Conservation (phyloP, 139 green algal genomes). For the Chlamydomonas schloesseri region DNA sequence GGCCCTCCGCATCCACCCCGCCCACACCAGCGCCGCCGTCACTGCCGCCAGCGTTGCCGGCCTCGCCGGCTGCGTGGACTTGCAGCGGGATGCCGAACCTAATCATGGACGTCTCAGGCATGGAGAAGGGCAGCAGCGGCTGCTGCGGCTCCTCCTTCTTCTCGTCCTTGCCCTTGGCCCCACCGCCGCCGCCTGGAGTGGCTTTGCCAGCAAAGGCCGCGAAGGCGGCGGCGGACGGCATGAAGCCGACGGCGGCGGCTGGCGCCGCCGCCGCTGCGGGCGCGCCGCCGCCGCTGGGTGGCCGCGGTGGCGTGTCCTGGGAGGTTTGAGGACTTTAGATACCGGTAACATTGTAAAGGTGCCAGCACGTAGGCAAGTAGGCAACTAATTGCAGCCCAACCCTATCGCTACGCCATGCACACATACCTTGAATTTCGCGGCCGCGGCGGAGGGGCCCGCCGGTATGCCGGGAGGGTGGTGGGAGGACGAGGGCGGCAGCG, state of each 20-base stretch:
- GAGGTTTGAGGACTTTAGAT: no score
- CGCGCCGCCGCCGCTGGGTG: no score
- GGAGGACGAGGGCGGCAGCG: no score
- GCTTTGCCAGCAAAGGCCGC: neutral
- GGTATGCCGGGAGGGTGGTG: neutral
- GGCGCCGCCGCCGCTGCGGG: no score
- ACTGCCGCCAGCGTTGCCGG: neutral
- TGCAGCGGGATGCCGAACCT: constrained; percentile 21
- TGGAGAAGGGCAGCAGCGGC: neutral
- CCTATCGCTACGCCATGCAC: no score
- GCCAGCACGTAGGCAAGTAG: no score
- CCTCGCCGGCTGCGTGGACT: neutral
- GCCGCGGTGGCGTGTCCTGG: neutral
- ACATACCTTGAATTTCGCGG: neutral
- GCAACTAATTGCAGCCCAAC: no score
- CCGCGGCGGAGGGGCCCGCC: no score
- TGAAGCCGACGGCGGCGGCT: neutral
- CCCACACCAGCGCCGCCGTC: neutral
- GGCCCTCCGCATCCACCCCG: neutral
- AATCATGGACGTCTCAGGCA: constrained; percentile 31
- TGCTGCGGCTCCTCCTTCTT: neutral
- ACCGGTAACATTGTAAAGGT: no score
- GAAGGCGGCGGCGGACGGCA: neutral
- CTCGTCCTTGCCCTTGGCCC: neutral
- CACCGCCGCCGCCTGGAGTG: neutral